Conservation (phyloP, 2,329 filamentous ascomycete species). For the Sporothrix curviconia region DNA sequence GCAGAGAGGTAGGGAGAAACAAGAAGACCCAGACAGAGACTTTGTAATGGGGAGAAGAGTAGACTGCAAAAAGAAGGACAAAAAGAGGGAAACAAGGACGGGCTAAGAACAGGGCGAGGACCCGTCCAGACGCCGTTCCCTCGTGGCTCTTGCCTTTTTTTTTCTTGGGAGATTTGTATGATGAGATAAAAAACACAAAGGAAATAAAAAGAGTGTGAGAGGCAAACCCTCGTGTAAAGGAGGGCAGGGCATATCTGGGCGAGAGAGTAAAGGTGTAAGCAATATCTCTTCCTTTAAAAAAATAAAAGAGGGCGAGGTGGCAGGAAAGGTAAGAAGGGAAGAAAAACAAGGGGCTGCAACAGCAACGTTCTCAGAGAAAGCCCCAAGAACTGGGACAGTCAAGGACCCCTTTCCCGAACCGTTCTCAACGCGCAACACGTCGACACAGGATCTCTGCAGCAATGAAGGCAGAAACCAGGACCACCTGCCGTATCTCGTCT, state of each 20-base stretch:
- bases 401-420: no score
- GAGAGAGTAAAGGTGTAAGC: neutral
- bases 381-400: neutral
- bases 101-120: neutral
- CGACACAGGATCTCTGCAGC: neutral
- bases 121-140: neutral
- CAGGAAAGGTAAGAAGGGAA: neutral
- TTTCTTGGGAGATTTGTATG: neutral
- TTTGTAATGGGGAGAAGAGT: neutral
- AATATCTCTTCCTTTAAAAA: neutral
- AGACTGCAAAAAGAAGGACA: neutral
- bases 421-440: no score
- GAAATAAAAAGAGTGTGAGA: neutral
- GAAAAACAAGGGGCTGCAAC: neutral
- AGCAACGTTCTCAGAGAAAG: neutral
- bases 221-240: neutral
- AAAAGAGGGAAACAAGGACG: neutral
- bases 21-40: neutral
- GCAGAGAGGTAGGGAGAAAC: neutral
- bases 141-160: conserved; percentile 10
- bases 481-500: neutral
- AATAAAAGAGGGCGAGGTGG: neutral
- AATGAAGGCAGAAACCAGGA: neutral
- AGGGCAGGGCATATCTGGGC: neutral
- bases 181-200: conserved; percentile 7